phyloP scores from a whole-genome alignment of 257 asterid genomes.

The Schizonepeta tenuifolia region DNA sequence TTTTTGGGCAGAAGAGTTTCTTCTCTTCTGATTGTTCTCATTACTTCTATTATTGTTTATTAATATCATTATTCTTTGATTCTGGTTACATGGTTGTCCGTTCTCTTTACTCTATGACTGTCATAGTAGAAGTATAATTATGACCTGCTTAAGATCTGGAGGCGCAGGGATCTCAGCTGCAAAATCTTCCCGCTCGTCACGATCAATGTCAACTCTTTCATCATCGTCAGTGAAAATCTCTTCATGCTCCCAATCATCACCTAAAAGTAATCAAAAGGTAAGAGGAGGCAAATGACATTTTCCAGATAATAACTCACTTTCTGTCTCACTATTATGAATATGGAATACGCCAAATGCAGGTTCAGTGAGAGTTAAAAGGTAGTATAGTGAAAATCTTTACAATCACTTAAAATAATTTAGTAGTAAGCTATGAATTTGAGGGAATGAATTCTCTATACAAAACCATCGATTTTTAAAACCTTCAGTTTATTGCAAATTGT shows the following conservation, averaged over 20 bases:
- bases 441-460: not conserved
- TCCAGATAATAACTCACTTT: not conserved
- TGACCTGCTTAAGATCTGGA: conserved; percentile 95
- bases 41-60: no score
- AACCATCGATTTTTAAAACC: not conserved
- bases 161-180: conserved; percentile 98
- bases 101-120: no score
- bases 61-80: no score
- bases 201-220: conserved; percentile 81
- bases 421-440: not conserved
- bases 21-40: no score
- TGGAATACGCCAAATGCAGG: not conserved
- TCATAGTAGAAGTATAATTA: not conserved
- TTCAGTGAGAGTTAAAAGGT: not conserved
- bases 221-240: conserved; percentile 97
- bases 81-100: no score
- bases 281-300: conserved; percentile 19
- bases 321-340: conserved; percentile 13
- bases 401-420: not conserved
- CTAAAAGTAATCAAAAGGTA: conserved; percentile 40
- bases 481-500: not conserved
- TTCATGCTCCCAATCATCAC: conserved; percentile 99
- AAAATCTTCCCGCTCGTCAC: conserved; percentile 93
- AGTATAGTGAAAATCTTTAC: not conserved
- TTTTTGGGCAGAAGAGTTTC: no score